Conservation (phyloP, 148 eudicot species). For the Limonium bicolor region DNA sequence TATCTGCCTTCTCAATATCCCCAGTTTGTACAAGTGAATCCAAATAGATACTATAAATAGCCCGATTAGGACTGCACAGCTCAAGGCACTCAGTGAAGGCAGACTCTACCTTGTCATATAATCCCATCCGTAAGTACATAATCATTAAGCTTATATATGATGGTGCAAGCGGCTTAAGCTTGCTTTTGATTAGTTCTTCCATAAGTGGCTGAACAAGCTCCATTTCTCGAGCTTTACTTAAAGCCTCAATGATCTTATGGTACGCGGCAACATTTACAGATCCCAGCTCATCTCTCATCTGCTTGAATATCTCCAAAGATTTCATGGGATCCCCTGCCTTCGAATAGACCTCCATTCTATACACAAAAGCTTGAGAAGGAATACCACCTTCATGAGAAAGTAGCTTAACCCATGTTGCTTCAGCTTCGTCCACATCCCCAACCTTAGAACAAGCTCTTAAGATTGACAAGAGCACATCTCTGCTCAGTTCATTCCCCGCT, state of each 20-base stretch:
- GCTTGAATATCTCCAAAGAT: conserved; percentile 56
- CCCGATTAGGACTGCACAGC: conserved; percentile 49
- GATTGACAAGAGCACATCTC: conserved; percentile 62
- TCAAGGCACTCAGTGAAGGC: conserved; percentile 45
- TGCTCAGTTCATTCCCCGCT: conserved; percentile 40
- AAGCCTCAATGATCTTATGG: conserved; percentile 58
- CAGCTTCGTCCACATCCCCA: conserved; percentile 65
- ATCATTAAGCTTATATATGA: conserved; percentile 44
- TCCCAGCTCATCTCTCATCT: conserved; percentile 33
- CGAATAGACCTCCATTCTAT: conserved; percentile 70
- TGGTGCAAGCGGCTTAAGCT: conserved; percentile 51
- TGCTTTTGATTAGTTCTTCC: conserved; percentile 52
- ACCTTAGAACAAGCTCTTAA: conserved; percentile 76
- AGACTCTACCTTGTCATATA: conserved; percentile 56
- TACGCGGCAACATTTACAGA: conserved; percentile 32
- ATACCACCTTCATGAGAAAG: conserved; percentile 18
- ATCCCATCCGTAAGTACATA: conserved; percentile 43
- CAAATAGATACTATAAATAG: conserved; percentile 47
- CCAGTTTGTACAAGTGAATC: conserved; percentile 53
- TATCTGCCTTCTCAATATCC: conserved; percentile 55
- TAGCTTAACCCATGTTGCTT: conserved; percentile 58
- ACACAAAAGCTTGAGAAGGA: conserved; percentile 70
- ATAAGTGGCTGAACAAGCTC: conserved; percentile 67
- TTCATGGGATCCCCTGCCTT: conserved; percentile 32
- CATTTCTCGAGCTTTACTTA: conserved; percentile 45